phyloP scores from a whole-genome alignment of 345 rosid species.

The Hibiscus mutabilis region DNA sequence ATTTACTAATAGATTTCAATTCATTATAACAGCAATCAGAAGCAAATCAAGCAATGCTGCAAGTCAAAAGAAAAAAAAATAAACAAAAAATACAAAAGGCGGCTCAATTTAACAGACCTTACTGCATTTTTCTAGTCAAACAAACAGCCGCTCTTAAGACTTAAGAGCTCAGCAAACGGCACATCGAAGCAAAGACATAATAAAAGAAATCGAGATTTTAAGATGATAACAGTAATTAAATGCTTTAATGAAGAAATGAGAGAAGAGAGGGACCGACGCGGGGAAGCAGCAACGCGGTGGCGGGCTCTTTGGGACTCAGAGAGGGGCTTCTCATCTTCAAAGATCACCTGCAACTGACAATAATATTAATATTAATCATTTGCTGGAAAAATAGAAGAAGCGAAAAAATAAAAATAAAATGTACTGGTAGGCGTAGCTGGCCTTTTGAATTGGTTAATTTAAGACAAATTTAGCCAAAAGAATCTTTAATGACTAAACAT shows the following conservation, averaged over 20 bases:
- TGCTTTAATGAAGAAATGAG: not conserved
- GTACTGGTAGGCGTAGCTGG: not conserved
- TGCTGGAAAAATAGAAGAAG: not conserved
- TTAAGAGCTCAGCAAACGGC: not conserved
- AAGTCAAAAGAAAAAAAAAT: no score
- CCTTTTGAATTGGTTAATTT: not conserved
- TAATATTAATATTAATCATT: not conserved
- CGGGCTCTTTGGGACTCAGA: slow-evolving; percentile 44
- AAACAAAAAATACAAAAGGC: not conserved
- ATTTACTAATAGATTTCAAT: not conserved
- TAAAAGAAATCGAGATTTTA: not conserved
- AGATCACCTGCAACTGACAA: not conserved
- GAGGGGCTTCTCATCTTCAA: slow-evolving; percentile 40
- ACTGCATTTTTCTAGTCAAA: not conserved
- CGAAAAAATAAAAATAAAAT: not conserved
- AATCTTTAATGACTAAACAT: not conserved
- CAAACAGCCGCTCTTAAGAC: not conserved
- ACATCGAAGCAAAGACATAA: no score
- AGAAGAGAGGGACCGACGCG: slow-evolving; percentile 30
- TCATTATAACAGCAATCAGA: not conserved
- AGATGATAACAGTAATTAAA: not conserved
- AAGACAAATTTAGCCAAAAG: not conserved
- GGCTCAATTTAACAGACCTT: not conserved
- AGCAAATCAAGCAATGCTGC: not conserved
- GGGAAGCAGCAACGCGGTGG: slow-evolving; percentile 41